These are phyloP conservation scores for Castanea crenata DNA, from an alignment of 306 rosid species.

Conservation along the genomic window DNA sequence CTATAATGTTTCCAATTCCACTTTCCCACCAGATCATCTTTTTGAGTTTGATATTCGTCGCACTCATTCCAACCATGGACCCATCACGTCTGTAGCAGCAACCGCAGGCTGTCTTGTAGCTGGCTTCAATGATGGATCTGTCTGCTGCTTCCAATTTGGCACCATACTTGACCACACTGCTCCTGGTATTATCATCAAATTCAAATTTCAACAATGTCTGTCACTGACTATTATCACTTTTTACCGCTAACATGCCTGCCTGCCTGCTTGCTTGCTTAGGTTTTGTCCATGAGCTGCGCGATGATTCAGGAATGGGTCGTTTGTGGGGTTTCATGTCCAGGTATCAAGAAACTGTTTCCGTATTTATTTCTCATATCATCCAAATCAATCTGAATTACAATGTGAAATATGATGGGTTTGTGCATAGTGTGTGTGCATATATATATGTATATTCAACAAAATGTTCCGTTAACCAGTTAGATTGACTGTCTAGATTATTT, in stretches of 20 bases:
- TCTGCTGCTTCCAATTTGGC: constrained; percentile 73
- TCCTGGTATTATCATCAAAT: constrained; percentile 54
- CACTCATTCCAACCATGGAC: constrained; percentile 33
- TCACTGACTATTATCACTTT: neutral
- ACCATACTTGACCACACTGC: constrained; percentile 42
- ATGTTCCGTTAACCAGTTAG: too few species aligned
- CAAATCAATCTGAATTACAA: neutral
- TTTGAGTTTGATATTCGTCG: constrained; percentile 45
- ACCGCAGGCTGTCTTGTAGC: constrained; percentile 58
- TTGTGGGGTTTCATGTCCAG: constrained; percentile 89
- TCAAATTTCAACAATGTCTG: neutral
- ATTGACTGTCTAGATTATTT: neutral
- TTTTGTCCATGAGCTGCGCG: constrained; percentile 71
- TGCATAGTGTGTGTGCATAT: neutral
- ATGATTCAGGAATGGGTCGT: constrained; percentile 81
- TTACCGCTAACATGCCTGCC: neutral
- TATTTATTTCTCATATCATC: neutral
- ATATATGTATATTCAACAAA: too few species aligned
- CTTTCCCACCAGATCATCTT: constrained; percentile 49
- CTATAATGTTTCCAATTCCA: constrained; percentile 40
- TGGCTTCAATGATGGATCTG: constrained; percentile 74
- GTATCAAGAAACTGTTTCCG: constrained; percentile 25
- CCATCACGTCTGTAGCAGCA: constrained; percentile 57
- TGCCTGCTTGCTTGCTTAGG: constrained; percentile 32
- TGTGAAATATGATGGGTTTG: neutral